These are phyloP conservation scores for Populus davidiana DNA, from an alignment of 345 rosid genomes.

Conservation along the genomic window DNA sequence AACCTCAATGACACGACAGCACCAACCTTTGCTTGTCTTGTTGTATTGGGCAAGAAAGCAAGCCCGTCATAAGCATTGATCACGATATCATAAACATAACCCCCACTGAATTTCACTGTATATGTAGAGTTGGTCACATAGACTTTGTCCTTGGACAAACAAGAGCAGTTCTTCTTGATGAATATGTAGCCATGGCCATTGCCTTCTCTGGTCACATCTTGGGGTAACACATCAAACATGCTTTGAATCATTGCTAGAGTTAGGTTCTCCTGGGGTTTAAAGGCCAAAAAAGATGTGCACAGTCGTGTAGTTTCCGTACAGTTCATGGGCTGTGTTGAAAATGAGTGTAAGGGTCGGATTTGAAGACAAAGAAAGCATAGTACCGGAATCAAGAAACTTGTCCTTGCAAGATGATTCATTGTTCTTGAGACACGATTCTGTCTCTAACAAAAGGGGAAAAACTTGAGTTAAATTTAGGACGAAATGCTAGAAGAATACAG, in stretches of 20 bases:
- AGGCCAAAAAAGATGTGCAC: slow-evolving; percentile 85
- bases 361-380: slow-evolving; percentile 20
- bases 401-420: slow-evolving; percentile 35
- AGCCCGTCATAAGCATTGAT: slow-evolving; percentile 74
- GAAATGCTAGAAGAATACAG: no score
- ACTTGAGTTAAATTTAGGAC: not conserved
- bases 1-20: slow-evolving; percentile 74
- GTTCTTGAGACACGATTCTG: not conserved
- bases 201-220: slow-evolving; percentile 52
- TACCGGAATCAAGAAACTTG: slow-evolving; percentile 25
- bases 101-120: slow-evolving; percentile 60
- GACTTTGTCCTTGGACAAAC: slow-evolving; percentile 50
- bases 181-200: slow-evolving; percentile 51
- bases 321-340: slow-evolving; percentile 55
- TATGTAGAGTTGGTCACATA: slow-evolving; percentile 75
- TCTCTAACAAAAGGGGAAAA: not conserved
- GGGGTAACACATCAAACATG: slow-evolving; percentile 81
- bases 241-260: slow-evolving; percentile 64
- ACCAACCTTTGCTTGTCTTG: slow-evolving; percentile 53
- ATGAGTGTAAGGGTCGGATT: slow-evolving; percentile 26
- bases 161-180: slow-evolving; percentile 85
- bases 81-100: slow-evolving; percentile 56
- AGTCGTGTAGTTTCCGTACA: slow-evolving; percentile 80
- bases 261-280: slow-evolving; percentile 58
- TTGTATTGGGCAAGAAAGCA: slow-evolving; percentile 51